phyloP scores from a whole-genome alignment of 2,329 filamentous ascomycete species.

The Xylaria sp. region DNA sequence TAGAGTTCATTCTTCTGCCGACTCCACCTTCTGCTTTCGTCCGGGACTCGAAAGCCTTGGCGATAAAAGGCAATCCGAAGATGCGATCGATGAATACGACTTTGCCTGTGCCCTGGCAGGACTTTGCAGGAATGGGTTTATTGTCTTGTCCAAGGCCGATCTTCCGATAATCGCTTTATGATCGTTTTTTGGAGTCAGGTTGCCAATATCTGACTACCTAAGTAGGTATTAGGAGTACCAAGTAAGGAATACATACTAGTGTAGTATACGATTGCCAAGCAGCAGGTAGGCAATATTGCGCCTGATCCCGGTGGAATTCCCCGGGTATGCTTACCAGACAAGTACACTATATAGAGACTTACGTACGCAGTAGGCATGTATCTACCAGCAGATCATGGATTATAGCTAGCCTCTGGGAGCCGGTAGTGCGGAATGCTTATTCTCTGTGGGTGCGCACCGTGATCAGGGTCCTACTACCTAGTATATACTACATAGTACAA shows the following conservation, averaged over 20 bases:
- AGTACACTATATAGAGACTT: slow-evolving; percentile 1
- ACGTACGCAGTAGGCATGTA: not conserved
- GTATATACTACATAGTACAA: too few relatives aligned
- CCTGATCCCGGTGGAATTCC: not conserved
- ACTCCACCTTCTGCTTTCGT: slow-evolving; percentile 28
- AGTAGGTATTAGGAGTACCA: not conserved
- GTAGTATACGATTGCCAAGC: not conserved
- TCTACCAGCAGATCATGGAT: too few relatives aligned
- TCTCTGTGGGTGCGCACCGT: too few relatives aligned
- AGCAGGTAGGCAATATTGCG: not conserved
- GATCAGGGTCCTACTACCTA: slow-evolving; percentile 5
- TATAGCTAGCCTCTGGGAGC: too few relatives aligned
- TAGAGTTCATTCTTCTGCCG: not conserved
- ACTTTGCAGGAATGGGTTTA: slow-evolving; percentile 1
- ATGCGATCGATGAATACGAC: not conserved
- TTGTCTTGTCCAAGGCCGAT: not conserved
- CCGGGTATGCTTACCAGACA: not conserved
- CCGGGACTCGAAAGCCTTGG: not conserved
- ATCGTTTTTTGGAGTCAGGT: not conserved
- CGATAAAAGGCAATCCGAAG: not conserved
- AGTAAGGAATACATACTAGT: not conserved
- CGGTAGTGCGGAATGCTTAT: not conserved
- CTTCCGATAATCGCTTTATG: not conserved
- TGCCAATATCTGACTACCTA: not conserved
- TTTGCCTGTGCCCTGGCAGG: not conserved